Base-by-base conservation (phyloP, 345 rosid species). In the Raphanus raphanistrum region DNA sequence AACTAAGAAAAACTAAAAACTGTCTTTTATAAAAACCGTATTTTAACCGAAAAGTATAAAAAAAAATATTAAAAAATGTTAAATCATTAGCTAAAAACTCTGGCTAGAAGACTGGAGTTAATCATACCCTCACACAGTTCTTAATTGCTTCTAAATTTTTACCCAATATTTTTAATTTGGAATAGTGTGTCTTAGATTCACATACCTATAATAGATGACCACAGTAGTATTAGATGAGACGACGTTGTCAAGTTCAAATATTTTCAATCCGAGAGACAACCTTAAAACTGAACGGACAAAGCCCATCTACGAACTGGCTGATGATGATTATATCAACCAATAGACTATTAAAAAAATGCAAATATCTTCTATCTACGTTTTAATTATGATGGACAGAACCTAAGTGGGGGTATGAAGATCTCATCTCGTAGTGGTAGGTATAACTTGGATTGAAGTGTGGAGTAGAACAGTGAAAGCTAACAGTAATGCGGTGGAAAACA, bases 221-320 rank as follows among this genome's bases (percentile, higher is more conserved):
- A 28, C n/a, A 68, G 28, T 60, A 45, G 57, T 62, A 4, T 54
- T 63, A 17, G 50, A 62, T 68, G 78, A 66, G 71, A 52, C 35
- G 52, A 43, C 55, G 17, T n/a, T 48, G n/a, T 48, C 8, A 71
- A 55, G 8, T 60, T 33, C 58, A 66, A 67, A 72, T 58, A 52
- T 16, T 50, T 71, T 43, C 58, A 50, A 36, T 50, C 74, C 78
- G 26, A 50, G 38, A 68, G 76, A 79, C 78, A 79, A 73, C 82
- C 74, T 67, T 79, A 79, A 73, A 66, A 67, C 78, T 52, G 61
- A 68, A 60, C 35, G 82, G 82, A 68, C 78, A 79, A 73, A 73
- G 26, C 21, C 16, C 4, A 73, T 26, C 82, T 61, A 79, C 63
- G 73, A 43, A 60, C 60, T 31, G 13, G 10, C 55, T 52, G 8